Evolutionary conservation across 192 early-diverging fungal genomes (phyloP), one percentile per base, ranked within the genome.

Genomic region (Dissophora ornata): DNA sequence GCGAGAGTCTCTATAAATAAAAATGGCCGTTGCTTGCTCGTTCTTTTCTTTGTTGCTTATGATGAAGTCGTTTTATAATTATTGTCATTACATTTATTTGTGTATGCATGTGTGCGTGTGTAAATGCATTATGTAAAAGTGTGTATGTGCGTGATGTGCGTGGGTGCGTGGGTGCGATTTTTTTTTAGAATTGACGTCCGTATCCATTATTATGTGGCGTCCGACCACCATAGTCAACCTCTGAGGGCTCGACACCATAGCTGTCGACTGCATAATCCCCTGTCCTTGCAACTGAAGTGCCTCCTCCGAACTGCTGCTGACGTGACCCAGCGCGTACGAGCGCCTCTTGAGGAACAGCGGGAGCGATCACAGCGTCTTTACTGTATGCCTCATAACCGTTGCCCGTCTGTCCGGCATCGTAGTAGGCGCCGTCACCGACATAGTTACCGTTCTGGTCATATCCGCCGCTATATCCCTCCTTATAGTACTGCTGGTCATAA

Each of bases 361-460:
- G 45, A 28, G 42, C 4, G n/a, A 21, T 48, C 30, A 22, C n/a
- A 19, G 52, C 18, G 32, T 18, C 50, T 22, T 42, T 58, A 22
- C 9, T 40, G 24, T 57, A 44, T 12, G 6, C 26, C 9, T 56
- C 57, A 40, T 70, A 70, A 29, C 44, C 57, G 13, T 6, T 38
- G 28, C 40, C 57, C 0, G 18, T 22, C 50, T 52, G 55, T 29
- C 34, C 33, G 7, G 24, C 4, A 19, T 54, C 53, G 52, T 66
- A 66, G 28, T 54, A 66, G 1, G 32, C 63, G 18, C 21, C 59
- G 9, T 55, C 38, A 24, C 59, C 69, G 10, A 45, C 25, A 38
- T 60, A 57, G 41, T 74, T 57, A 22, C 62, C 62, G 13, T 74
- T 36, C 25, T 74, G 70, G 46, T 71, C 61, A 26, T 71, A 71